A percentile compares a stretch with the other conserved stretches of the same genome.
Evolutionary conservation across 75 land plant species (phyloP).

Genomic region (Pseudotsuga menziesii): DNA sequence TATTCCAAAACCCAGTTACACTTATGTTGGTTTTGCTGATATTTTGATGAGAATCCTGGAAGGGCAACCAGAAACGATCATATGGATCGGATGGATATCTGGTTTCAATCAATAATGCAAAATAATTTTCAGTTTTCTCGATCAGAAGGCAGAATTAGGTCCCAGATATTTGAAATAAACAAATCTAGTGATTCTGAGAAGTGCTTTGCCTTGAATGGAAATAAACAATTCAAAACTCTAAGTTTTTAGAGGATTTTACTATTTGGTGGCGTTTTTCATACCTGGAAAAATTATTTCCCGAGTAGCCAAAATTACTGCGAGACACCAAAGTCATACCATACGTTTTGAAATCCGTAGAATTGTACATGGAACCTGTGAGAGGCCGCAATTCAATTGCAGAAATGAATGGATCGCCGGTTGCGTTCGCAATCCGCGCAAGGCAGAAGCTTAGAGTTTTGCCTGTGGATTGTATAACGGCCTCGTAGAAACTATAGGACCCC

Average conservation of each 20-base stretch:
- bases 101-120: constrained; percentile 4
- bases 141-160: no score
- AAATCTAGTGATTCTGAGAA: no score
- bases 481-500: constrained; percentile 39
- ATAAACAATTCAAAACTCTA: no score
- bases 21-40: constrained; percentile 21
- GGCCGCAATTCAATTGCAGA: constrained; percentile 39
- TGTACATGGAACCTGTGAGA: constrained; percentile 45
- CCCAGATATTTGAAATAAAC: no score
- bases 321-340: constrained; percentile 40
- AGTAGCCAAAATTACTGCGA: constrained; percentile 38
- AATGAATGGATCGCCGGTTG: constrained; percentile 54
- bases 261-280: constrained; percentile 1
- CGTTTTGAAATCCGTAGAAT: constrained; percentile 39
- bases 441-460: constrained; percentile 59
- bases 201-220: no score
- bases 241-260: no score
- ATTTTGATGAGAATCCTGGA: constrained; percentile 19
- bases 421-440: constrained; percentile 25
- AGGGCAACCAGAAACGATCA: constrained; percentile 61
- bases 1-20: constrained; percentile 49
- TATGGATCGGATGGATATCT: constrained; percentile 70
- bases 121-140: no score
- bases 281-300: constrained; percentile 25
- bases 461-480: constrained; percentile 33